Conservation (phyloP, 306 rosid genomes). For the Vigna nakashimae region DNA sequence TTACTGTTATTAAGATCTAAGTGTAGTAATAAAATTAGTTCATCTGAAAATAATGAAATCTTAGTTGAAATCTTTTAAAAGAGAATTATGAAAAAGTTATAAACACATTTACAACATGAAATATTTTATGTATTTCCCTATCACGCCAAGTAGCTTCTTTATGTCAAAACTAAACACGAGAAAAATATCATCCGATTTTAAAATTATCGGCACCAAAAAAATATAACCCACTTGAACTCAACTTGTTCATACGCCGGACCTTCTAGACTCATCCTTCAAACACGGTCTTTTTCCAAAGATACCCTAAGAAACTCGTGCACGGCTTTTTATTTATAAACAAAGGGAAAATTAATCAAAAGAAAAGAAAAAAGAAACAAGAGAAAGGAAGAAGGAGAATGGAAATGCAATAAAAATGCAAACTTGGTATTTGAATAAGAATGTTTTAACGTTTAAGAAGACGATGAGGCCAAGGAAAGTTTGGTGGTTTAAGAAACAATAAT, state of each 20-base stretch:
- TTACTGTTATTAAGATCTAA: neutral
- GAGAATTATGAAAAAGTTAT: neutral
- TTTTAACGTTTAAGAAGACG: neutral
- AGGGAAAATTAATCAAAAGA: neutral
- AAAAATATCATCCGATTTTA: constrained; percentile 10
- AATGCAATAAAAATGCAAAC: neutral
- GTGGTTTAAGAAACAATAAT: constrained; percentile 33
- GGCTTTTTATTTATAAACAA: neutral
- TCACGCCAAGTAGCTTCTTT: constrained; percentile 24
- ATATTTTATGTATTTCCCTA: constrained; percentile 20
- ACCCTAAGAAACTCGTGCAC: constrained; percentile 29
- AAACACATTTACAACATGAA: neutral
- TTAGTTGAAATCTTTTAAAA: neutral
- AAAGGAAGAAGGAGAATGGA: neutral
- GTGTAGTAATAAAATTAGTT: neutral
- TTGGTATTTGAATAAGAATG: neutral
- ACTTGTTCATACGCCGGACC: constrained; percentile 33
- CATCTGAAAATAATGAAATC: neutral
- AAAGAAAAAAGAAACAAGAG: too few relatives aligned
- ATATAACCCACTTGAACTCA: constrained; percentile 38
- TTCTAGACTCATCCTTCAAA: constrained; percentile 35
- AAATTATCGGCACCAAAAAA: neutral
- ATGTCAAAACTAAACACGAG: constrained; percentile 10
- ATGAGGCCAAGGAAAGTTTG: constrained; percentile 40
- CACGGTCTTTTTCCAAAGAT: constrained; percentile 17